These are phyloP conservation scores for Cryptococcus maquisensis DNA, from an alignment of 1,284 basidiomycete species.

Conservation along the genomic window DNA sequence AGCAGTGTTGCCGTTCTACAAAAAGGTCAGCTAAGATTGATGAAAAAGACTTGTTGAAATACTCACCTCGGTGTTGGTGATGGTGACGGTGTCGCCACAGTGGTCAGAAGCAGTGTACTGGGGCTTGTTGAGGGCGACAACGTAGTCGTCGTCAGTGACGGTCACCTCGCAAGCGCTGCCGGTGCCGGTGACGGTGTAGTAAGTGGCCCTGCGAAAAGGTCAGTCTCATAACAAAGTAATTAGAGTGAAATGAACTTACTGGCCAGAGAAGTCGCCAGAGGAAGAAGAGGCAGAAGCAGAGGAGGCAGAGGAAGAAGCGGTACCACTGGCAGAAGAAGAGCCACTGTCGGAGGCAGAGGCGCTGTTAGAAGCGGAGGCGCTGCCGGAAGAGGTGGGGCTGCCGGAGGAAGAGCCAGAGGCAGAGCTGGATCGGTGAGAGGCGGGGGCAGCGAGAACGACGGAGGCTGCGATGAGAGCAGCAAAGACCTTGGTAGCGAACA, in stretches of 20 bases:
- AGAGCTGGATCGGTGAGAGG: no score
- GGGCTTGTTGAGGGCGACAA: conserved; percentile 37
- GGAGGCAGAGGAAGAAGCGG: not conserved
- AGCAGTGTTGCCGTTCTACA: conserved; percentile 55
- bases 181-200: conserved; percentile 35
- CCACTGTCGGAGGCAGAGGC: not conserved
- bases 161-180: conserved; percentile 33
- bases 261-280: conserved; percentile 15
- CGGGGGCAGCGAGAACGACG: conserved; percentile 13
- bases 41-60: not conserved
- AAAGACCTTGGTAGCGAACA: conserved; percentile 23
- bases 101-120: conserved; percentile 34
- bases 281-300: no score
- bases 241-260: not conserved
- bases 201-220: conserved; percentile 21
- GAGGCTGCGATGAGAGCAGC: conserved; percentile 21
- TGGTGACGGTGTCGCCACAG: conserved; percentile 59
- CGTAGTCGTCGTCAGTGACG: conserved; percentile 30
- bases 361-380: no score
- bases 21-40: not conserved
- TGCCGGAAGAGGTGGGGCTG: no score
- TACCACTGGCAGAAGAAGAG: conserved; percentile 17
- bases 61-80: conserved; percentile 56
- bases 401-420: no score
- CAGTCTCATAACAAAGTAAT: not conserved